These are phyloP conservation scores for Blepharisma japonicum DNA, from an alignment of 73 alveolate genomes.

Conservation along the genomic window DNA sequence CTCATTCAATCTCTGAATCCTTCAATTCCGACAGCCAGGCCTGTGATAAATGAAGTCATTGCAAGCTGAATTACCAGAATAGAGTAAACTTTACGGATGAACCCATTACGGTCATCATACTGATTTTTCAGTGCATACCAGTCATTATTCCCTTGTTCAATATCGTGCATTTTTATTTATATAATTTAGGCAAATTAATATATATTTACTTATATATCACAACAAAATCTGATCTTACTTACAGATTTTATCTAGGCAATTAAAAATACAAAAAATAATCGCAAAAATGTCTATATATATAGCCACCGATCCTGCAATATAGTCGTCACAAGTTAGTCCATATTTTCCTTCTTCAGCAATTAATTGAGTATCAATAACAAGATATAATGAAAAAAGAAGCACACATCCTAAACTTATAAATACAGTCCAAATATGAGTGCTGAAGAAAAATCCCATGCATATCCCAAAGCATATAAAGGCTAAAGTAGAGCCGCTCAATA, in stretches of 20 bases:
- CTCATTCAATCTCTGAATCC: conserved; percentile 26
- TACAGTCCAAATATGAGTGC: conserved; percentile 27
- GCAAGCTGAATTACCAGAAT: conserved; percentile 66
- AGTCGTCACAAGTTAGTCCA: conserved; percentile 47
- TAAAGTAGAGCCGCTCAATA: conserved; percentile 42
- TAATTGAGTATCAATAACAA: conserved; percentile 51
- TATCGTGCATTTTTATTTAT: too few relatives aligned
- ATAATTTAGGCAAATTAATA: too few relatives aligned
- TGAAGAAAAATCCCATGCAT: conserved; percentile 40
- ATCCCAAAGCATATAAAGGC: conserved; percentile 60
- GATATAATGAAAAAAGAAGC: conserved; percentile 53
- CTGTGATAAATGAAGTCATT: conserved; percentile 55
- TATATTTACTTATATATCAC: too few relatives aligned
- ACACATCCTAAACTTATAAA: conserved; percentile 42
- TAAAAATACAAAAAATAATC: too few relatives aligned
- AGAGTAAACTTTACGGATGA: conserved; percentile 81
- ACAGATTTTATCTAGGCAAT: too few relatives aligned
- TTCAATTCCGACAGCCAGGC: conserved; percentile 27
- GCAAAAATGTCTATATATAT: conserved; percentile 51
- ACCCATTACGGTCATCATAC: conserved; percentile 42
- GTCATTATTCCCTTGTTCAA: too few relatives aligned
- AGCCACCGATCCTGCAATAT: conserved; percentile 47
- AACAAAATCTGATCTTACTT: too few relatives aligned
- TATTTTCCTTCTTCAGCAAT: conserved; percentile 51
- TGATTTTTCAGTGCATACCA: neutral